Conservation (phyloP, 768 basidiomycete genomes). For the Hygrocybe punicea region DNA sequence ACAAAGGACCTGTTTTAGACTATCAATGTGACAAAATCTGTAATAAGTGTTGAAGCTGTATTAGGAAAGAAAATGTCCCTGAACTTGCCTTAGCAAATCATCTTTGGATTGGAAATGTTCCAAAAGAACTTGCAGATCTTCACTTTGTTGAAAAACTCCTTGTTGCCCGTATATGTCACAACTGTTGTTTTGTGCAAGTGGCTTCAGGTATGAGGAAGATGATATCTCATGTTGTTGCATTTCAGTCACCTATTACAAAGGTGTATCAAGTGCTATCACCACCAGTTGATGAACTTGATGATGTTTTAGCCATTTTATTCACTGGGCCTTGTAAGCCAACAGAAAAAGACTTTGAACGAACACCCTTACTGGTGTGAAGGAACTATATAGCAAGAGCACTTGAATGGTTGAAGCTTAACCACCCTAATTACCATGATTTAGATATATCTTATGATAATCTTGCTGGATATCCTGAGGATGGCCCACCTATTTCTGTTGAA, state of each 20-base stretch:
- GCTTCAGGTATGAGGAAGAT: constrained; percentile 16
- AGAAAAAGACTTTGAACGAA: constrained; percentile 22
- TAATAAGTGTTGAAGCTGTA: not conserved
- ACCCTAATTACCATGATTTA: constrained; percentile 30
- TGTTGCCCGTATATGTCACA: constrained; percentile 21
- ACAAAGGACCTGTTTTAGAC: constrained; percentile 16
- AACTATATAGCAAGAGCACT: constrained; percentile 24
- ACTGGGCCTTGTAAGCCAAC: constrained; percentile 26
- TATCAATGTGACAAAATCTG: constrained; percentile 9
- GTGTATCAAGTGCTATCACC: constrained; percentile 34
- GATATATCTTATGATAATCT: constrained; percentile 25
- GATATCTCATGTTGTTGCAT: constrained; percentile 18
- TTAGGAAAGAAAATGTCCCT: constrained; percentile 7
- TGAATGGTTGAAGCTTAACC: constrained; percentile 35
- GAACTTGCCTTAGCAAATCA: constrained; percentile 26
- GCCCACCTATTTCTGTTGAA: constrained; percentile 21
- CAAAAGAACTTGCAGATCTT: constrained; percentile 19
- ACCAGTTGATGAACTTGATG: constrained; percentile 28
- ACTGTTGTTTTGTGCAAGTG: constrained; percentile 27
- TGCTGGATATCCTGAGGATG: constrained; percentile 11
- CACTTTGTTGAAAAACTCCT: constrained; percentile 26
- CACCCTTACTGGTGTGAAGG: constrained; percentile 31
- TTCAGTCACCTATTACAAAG: constrained; percentile 28
- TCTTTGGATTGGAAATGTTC: constrained; percentile 34
- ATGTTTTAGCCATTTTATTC: constrained; percentile 33